phyloP scores from a whole-genome alignment of 768 basidiomycete genomes.

The Leccinellum luteum region DNA sequence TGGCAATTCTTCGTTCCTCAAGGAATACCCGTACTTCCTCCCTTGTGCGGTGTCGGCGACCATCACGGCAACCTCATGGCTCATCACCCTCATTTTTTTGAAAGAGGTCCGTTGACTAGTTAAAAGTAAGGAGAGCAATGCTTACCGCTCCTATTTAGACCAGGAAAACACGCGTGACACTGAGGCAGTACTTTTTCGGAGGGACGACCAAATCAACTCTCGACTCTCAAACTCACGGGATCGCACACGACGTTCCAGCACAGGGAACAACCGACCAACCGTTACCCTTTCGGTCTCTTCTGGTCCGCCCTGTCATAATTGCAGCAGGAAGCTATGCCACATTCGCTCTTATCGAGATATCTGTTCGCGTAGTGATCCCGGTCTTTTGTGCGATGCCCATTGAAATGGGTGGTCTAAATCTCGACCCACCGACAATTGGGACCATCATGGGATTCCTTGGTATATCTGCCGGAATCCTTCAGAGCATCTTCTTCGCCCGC shows the following conservation, averaged over 20 bases:
- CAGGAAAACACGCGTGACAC: slow-evolving; percentile 11
- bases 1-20: slow-evolving; percentile 54
- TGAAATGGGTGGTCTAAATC: slow-evolving; percentile 28
- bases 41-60: slow-evolving; percentile 64
- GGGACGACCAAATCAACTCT: neutral
- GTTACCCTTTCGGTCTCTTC: slow-evolving; percentile 46
- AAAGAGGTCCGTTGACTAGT: slow-evolving; percentile 43
- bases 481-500: slow-evolving; percentile 59
- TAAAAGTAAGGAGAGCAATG: neutral
- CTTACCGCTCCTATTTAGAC: slow-evolving; percentile 14
- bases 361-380: slow-evolving; percentile 46
- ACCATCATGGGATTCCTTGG: slow-evolving; percentile 25
- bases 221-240: neutral
- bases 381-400: slow-evolving; percentile 33
- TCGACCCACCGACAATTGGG: slow-evolving; percentile 32
- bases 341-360: slow-evolving; percentile 61
- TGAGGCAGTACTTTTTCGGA: slow-evolving; percentile 18
- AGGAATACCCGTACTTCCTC: slow-evolving; percentile 69
- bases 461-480: slow-evolving; percentile 41
- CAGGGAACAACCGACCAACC: slow-evolving; percentile 19
- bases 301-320: slow-evolving; percentile 51
- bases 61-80: slow-evolving; percentile 48
- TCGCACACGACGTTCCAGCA: neutral
- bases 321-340: slow-evolving; percentile 60
- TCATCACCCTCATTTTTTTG: slow-evolving; percentile 49